Base-by-base conservation (phyloP, 2,329 filamentous ascomycete genomes). In the Xylaria polymorpha region DNA sequence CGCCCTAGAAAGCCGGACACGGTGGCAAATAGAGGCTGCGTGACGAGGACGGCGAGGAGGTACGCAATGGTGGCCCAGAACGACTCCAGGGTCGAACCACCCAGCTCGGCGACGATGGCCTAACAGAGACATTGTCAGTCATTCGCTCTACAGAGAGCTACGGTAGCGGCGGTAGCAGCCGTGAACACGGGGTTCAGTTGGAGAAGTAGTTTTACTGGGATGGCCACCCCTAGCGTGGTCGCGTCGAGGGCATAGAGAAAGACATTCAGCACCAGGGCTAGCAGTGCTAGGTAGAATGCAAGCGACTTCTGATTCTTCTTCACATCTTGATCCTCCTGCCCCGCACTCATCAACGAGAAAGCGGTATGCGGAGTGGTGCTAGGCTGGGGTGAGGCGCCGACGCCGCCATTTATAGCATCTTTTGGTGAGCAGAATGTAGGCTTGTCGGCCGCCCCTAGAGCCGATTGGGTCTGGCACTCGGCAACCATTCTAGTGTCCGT, bases 51-150 rank as follows among this genome's bases (percentile, higher is more conserved):
- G 20, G 68, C 73, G 3, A 78, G 64, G 10, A 72, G 70, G 53
- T 72, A 77, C 8, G 75, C 66, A 75, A 84, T 71, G 64, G 77
- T 71, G 64, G 83, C 68, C 81, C 81, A 67, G 75, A 81, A 71
- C 53, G 74, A 73, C 51, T 77, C 71, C 0, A 78, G 57, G 0
- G 72, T 75, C 1, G 68, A 74, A 9, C 73, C 76, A 37, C 72
- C 48, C 15, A 78, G 71, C 25, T 78, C 68, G 50, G 59, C 41
- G 1, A 71, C 70, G 51, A 77, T 75, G 4, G 68, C 68, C 35
- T 37, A 37, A 37, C 35, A 37, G 35, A 37, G 35, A 37, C 35
- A 37, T 2, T 2, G 35, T 37, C 35, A 37, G 35, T 6, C 10
- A 37, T 37, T 37, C 35, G 35, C 35, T 12, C 35, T 37, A 37